Conservation (phyloP, 768 basidiomycete species). For the Royoungia palumana region DNA sequence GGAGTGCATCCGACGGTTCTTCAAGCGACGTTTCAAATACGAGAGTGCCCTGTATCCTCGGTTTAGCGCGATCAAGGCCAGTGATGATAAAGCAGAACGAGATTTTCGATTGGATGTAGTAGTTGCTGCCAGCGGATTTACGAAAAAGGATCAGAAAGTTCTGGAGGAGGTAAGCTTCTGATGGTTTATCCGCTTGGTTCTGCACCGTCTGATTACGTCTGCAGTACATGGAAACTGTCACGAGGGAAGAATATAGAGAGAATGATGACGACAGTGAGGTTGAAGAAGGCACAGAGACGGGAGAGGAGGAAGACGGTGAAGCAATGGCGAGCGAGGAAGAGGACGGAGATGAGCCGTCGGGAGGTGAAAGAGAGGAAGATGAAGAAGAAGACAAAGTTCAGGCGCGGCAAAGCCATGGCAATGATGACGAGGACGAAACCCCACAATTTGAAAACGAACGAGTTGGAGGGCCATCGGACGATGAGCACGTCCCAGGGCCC, state of each 20-base stretch:
- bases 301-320: constrained; percentile 37
- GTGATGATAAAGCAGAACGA: constrained; percentile 39
- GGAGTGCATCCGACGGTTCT: constrained; percentile 92
- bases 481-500: constrained; percentile 1
- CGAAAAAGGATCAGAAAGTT: constrained; percentile 72
- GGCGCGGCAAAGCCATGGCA: constrained; percentile 1
- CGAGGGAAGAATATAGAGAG: constrained; percentile 33
- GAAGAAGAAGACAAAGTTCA: constrained; percentile 27
- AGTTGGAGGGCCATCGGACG: constrained; percentile 1
- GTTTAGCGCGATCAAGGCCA: constrained; percentile 50
- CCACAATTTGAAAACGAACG: constrained; percentile 13
- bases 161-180: constrained; percentile 71
- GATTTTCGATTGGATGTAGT: constrained; percentile 80
- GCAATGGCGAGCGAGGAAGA: constrained; percentile 26
- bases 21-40: constrained; percentile 86
- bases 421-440: constrained; percentile 11
- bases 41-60: constrained; percentile 87
- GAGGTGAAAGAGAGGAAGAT: constrained; percentile 32
- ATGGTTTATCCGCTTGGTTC: constrained; percentile 17
- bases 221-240: constrained; percentile 66
- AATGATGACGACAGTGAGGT: constrained; percentile 28
- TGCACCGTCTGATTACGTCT: constrained; percentile 21
- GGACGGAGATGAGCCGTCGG: constrained; percentile 34
- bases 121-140: constrained; percentile 93
- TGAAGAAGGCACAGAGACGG: constrained; percentile 37